phyloP scores from a whole-genome alignment of 495 filamentous ascomycete genomes.

The Penicillium fimorum region DNA sequence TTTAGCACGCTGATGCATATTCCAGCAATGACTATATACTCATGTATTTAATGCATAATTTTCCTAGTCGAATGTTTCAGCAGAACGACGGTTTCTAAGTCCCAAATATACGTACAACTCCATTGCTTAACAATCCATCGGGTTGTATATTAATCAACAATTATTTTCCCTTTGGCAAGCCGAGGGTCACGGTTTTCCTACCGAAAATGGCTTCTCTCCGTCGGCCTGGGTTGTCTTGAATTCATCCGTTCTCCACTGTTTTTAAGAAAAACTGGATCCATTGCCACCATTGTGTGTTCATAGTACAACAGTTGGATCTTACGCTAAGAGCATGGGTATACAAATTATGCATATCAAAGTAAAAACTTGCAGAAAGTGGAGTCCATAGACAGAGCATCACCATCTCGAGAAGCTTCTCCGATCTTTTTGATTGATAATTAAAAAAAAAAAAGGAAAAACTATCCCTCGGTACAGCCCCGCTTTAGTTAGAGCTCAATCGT shows the following conservation, averaged over 20 bases:
- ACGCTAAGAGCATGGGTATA: not conserved
- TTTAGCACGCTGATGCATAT: not conserved
- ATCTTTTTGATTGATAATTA: slow-evolving; percentile 31
- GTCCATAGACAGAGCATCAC: slow-evolving; percentile 13
- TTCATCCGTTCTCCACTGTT: slow-evolving; percentile 26
- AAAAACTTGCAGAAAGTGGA: slow-evolving; percentile 15
- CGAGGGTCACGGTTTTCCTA: slow-evolving; percentile 24
- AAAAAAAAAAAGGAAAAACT: not conserved
- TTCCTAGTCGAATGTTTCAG: not conserved
- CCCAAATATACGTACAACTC: not conserved
- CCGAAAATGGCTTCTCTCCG: slow-evolving; percentile 29
- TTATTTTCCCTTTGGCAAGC: not conserved
- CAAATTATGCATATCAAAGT: not conserved
- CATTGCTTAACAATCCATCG: slow-evolving; percentile 9
- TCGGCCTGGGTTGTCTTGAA: slow-evolving; percentile 20
- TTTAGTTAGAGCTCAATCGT: slow-evolving; percentile 6
- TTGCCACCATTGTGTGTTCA: slow-evolving; percentile 10
- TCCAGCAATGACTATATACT: slow-evolving; percentile 2
- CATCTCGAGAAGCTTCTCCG: slow-evolving; percentile 38
- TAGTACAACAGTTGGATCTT: not conserved
- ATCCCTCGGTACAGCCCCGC: slow-evolving; percentile 26
- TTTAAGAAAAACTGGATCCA: slow-evolving; percentile 1
- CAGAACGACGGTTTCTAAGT: not conserved
- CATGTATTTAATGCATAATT: slow-evolving; percentile 11
- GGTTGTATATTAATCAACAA: not conserved